Evolutionary conservation across 2,329 filamentous ascomycete genomes (phyloP).

Genomic region (Xylaria hypoxylon): DNA sequence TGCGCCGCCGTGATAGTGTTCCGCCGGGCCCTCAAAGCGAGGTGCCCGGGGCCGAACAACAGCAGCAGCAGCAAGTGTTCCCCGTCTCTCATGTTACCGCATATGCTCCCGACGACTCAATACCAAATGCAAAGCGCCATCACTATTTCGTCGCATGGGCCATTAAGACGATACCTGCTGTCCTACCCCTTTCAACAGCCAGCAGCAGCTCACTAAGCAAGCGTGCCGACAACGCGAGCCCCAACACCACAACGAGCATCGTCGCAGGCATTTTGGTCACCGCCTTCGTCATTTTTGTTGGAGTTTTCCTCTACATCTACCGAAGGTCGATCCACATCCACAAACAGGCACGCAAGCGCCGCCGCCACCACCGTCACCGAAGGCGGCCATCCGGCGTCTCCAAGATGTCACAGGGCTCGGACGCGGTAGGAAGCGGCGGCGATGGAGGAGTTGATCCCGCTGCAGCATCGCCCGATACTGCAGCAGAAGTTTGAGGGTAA

Average conservation of each 20-base stretch:
- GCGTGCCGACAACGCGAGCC: slow-evolving; percentile 19
- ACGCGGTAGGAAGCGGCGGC: slow-evolving; percentile 13
- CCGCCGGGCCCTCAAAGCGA: slow-evolving; percentile 27
- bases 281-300: slow-evolving; percentile 33
- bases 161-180: slow-evolving; percentile 11
- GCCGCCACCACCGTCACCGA: slow-evolving; percentile 30
- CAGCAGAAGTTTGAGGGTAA: slow-evolving; percentile 17
- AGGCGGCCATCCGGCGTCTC: slow-evolving; percentile 33
- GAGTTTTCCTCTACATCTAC: slow-evolving; percentile 36
- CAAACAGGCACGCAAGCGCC: slow-evolving; percentile 27
- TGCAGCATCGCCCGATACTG: slow-evolving; percentile 16
- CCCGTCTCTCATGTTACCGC: slow-evolving; percentile 20
- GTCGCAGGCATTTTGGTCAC: slow-evolving; percentile 39
- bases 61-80: slow-evolving; percentile 20
- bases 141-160: slow-evolving; percentile 21
- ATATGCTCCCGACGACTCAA: slow-evolving; percentile 12
- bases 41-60: slow-evolving; percentile 23
- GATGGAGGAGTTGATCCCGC: slow-evolving; percentile 16
- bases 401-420: slow-evolving; percentile 37
- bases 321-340: slow-evolving; percentile 32
- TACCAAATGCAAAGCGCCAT: slow-evolving; percentile 9
- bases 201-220: slow-evolving; percentile 23
- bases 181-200: background rate
- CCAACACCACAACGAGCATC: slow-evolving; percentile 37
- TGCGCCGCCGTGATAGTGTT: slow-evolving; percentile 23